Evolutionary conservation across 495 filamentous ascomycete genomes (phyloP).

Genomic region (Elasticomyces elasticus): DNA sequence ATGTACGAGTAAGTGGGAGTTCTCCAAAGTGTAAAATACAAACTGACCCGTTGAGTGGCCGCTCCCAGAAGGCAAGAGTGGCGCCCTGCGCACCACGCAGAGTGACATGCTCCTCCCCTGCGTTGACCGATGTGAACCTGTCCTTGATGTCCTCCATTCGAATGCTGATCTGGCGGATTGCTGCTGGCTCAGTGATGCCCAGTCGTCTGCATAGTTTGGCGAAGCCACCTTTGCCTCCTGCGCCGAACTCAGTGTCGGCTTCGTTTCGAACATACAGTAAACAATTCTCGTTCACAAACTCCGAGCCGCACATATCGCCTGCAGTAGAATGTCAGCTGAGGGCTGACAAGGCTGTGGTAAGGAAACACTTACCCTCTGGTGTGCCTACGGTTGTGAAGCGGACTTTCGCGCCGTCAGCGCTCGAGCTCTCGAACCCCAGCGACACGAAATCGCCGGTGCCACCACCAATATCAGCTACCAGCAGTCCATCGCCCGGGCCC

Average conservation of each 20-base stretch:
- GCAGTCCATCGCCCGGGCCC: not conserved
- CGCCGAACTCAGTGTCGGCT: not conserved
- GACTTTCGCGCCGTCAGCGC: not conserved
- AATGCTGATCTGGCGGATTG: not conserved
- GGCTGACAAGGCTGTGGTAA: not conserved
- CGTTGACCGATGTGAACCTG: not conserved
- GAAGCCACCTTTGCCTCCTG: not conserved
- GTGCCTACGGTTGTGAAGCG: not conserved
- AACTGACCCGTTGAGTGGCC: not conserved
- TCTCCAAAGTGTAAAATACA: not conserved
- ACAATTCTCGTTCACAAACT: not conserved
- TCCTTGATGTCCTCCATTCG: not conserved
- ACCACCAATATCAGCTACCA: conserved; percentile 6
- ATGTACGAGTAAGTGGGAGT: not conserved
- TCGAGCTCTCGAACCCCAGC: not conserved
- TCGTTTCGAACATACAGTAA: not conserved
- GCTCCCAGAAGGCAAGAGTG: not conserved
- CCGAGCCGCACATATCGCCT: conserved; percentile 8
- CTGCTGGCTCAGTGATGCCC: not conserved
- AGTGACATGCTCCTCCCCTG: not conserved
- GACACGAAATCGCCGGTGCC: conserved; percentile 12
- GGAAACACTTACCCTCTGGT: not conserved
- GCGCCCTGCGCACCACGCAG: not conserved
- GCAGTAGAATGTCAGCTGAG: not conserved
- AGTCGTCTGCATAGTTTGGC: not conserved